Evolutionary conservation across 1,284 basidiomycete genomes (phyloP).

Genomic region (Ceratobasidium papillatum): DNA sequence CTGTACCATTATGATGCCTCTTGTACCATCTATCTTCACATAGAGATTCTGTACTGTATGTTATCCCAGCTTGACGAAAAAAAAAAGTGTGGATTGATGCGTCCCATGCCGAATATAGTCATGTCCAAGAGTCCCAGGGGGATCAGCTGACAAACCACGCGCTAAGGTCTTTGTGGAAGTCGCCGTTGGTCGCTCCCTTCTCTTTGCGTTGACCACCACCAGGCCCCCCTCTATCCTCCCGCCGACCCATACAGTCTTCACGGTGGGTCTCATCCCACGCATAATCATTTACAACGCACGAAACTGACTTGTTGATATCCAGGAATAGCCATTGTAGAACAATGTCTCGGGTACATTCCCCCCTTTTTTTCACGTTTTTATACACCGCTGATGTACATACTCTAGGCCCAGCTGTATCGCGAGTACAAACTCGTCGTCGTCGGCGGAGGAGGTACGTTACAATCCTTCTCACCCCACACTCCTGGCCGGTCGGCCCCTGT

Average conservation of each 20-base stretch:
- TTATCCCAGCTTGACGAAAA: neutral
- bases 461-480: neutral
- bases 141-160: neutral
- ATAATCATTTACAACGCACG: neutral
- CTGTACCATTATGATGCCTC: constrained; percentile 3
- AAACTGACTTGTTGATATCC: neutral
- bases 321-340: constrained; percentile 26
- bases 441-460: constrained; percentile 88
- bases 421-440: constrained; percentile 98
- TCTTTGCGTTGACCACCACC: constrained; percentile 25
- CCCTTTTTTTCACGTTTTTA: neutral
- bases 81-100: too few relatives aligned
- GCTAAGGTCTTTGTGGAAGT: constrained; percentile 6
- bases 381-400: neutral
- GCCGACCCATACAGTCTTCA: neutral
- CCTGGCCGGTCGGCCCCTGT: neutral
- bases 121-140: constrained; percentile 20
- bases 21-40: neutral
- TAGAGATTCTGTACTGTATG: constrained; percentile 1
- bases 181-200: neutral
- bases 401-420: constrained; percentile 89
- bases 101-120: too few relatives aligned
- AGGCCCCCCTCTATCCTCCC: neutral
- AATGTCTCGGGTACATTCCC: constrained; percentile 32
- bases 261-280: neutral